Evolutionary conservation across 257 asterid species (phyloP), one percentile per base, ranked within the genome.

Genomic region (Fraxinus anomala): DNA sequence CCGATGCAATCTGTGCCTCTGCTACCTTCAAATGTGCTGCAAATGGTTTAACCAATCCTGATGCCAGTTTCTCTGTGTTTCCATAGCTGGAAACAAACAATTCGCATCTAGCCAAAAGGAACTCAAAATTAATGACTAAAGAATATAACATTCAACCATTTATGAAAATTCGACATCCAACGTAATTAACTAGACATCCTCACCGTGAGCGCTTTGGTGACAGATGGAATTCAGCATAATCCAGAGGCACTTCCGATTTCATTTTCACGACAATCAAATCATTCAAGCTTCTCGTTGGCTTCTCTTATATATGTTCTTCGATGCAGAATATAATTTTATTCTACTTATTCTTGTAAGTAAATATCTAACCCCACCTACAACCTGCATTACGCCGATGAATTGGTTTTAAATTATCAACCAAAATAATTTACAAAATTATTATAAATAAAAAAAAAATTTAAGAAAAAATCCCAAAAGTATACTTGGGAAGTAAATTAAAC

Each of bases 21-120:
- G 88, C 93, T 82, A 87, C 85, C 83, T 92, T 90, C 72, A 95
- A 80, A 81, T 93, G 96, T 17, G 91, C 75, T 73, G 87, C 87
- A 78, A 93, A 93, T 66, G 97, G 98, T 87, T 95, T 89, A 82
- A 95, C 83, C 75, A 89, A 87, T 65, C 99, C 99, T 13, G 99
- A 91, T 26, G 99, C 98, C 63, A 95, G 88, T 77, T 91, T 93
- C 89, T 95, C 99, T 0, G 84, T 87, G 84, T 82, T 87, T 73
- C 97, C 94, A 80, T 85, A 87, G 47, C 94, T 83, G 49, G 93
- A 89, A 83, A 91, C 96, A 74, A 92, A 87, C 87, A 94, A 90
- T 79, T 94, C 96, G 59, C 95, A 94, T 85, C 97, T 92, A 90
- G 73, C 78, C 76, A 80, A 81, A 79, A 54, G 70, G 30, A 87